phyloP scores from a whole-genome alignment of 176 grass and related monocot species.

The Aechmea fasciata region DNA sequence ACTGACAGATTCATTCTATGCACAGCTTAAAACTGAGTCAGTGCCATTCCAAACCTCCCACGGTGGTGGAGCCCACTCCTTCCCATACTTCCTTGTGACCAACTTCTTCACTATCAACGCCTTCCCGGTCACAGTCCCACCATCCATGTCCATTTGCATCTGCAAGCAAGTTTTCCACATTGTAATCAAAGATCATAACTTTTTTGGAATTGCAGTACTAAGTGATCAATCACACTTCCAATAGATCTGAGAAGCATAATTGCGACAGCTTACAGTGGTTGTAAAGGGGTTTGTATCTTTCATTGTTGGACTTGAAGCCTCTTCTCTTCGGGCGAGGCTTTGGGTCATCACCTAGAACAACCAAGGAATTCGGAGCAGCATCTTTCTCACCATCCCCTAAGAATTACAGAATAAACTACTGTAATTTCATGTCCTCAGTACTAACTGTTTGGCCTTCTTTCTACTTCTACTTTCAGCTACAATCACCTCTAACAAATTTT shows the following conservation, averaged over 20 bases:
- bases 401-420: background rate
- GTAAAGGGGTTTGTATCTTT: conserved; percentile 38
- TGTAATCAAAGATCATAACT: background rate
- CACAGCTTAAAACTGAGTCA: conserved; percentile 9
- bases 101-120: conserved; percentile 74
- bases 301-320: conserved; percentile 9
- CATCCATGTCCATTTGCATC: conserved; percentile 62
- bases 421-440: too few relatives aligned
- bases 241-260: conserved; percentile 4
- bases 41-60: conserved; percentile 78
- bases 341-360: conserved; percentile 76
- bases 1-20: too few relatives aligned
- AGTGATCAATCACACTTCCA: background rate
- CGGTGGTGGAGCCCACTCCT: conserved; percentile 60
- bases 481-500: too few relatives aligned
- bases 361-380: conserved; percentile 20
- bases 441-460: too few relatives aligned
- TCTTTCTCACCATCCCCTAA: conserved; percentile 14
- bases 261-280: conserved; percentile 63
- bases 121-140: conserved; percentile 72
- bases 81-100: conserved; percentile 84
- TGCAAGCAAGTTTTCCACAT: conserved; percentile 20
- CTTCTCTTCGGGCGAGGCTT: conserved; percentile 29
- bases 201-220: background rate
- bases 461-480: background rate